Base-by-base conservation (phyloP, 306 rosid species). In the Ormosia semicastrata region DNA sequence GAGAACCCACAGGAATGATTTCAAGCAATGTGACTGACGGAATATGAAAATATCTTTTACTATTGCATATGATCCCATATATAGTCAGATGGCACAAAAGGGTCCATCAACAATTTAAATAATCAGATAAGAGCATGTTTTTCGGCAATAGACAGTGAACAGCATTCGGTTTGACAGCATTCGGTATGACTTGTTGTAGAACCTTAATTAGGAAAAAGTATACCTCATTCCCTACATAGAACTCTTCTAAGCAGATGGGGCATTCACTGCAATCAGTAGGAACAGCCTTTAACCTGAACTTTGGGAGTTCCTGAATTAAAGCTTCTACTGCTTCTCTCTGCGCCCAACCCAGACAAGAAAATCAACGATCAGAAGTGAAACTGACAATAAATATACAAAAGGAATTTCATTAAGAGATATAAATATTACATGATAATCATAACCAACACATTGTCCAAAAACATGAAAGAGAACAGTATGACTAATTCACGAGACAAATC, bases 291-390 rank as follows among this genome's bases (percentile, higher is more conserved):
- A 95, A 85, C 85, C 90, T 87, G 88, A 95, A 95, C 89, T 95
- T 93, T 1, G 99, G 99, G 67, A 95, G 98, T 83, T 95, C 99
- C 93, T 95, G 97, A 87, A 95, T 93, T 77, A 95, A 92, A 77
- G 99, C 99, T 90, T 95, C 99, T 18, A 95, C 99, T 24, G 99
- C 99, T 89, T 95, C 99, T 83, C 97, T 93, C 99, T 95, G 92
- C 6, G 18, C 44, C 83, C 83, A 57, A 73, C 86, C 75, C 66
- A 82, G 60, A 85, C 32, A 66, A 62, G 70, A 77, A 82, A 43
- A 29, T 60, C 46, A 85, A 81, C 32, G 75, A 81, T 77, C 72
- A 86, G 71, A 57, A 40, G 66, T 58, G 81, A 80, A 81, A 81
- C 59, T 56, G 63, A 39, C 40, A 56, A 73, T 46, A 43, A 30